Base-by-base conservation (phyloP, 2,329 filamentous ascomycete genomes). In the Meredithiella fracta region DNA sequence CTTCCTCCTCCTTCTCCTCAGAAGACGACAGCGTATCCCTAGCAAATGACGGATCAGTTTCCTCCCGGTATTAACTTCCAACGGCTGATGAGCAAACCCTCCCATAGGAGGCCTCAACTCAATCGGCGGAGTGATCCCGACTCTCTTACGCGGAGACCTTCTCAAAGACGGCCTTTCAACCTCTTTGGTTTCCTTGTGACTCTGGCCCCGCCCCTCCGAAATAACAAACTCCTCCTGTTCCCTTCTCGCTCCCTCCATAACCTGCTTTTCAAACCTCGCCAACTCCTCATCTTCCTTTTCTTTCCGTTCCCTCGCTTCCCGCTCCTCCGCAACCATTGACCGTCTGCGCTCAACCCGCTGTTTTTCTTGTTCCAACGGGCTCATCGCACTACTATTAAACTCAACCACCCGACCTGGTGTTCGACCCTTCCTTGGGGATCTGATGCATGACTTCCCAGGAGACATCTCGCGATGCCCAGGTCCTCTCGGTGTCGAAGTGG, bases 331-430 rank as follows among this genome's bases (percentile, higher is more conserved):
- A 4, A 52, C 52, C 47, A 50, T 23, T 15, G 42, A 38, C 25
- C 31, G 34, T 29, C 55, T 50, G 15, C 52, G 40, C 34, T 60
- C 55, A 1, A 47, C 17, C 1, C 58, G 44, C 60, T 61, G 2
- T 20, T 25, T 15, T 38, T 67, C 69, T 59, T 74, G 71, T 8
- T 70, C 68, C 1, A 69, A 61, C 1, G 74, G 73, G 2, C 73
- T 74, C 5, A 74, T 64, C 1, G 72, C 72, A 63, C 69, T 75
- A 64, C 71, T 74, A 0, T 73, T 74, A 60, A 80, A 80, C 57
- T 78, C 76, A 14, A 81, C 78, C 0, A 80, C 74, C 0, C 75
- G 72, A 3, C 78, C 78, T 0, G 75, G 76, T 1, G 75, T 79
- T 59, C 72, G 77, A 2, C 75, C 72, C 62, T 80, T 81, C 17